These are phyloP conservation scores for Yarrowia sp. DNA, from an alignment of 805 yeast genomes.

Conservation along the genomic window DNA sequence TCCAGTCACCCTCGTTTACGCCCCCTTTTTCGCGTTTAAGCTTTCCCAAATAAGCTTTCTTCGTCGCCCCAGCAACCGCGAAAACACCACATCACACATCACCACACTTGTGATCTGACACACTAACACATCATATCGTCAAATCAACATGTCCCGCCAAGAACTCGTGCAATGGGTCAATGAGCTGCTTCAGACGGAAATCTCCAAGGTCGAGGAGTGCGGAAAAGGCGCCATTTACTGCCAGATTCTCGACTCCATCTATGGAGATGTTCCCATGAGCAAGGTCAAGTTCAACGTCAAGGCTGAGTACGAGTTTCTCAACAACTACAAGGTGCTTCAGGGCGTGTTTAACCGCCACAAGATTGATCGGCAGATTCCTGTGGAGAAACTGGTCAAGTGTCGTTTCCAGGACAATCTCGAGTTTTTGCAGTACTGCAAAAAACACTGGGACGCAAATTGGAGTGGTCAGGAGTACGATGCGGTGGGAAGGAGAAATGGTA, in stretches of 20 bases:
- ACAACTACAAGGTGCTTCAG: conserved; percentile 87
- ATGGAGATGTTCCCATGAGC: conserved; percentile 79
- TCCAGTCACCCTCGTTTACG: too few species aligned
- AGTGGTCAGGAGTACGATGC: conserved; percentile 79
- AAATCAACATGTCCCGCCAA: conserved; percentile 60
- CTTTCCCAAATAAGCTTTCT: neutral
- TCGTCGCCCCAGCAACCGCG: neutral
- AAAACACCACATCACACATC: neutral
- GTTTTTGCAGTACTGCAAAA: conserved; percentile 89
- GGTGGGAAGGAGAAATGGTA: conserved; percentile 58
- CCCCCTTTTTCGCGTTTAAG: neutral
- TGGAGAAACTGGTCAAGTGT: conserved; percentile 83
- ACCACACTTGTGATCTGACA: neutral
- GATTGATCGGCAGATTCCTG: conserved; percentile 77
- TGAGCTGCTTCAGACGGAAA: conserved; percentile 65
- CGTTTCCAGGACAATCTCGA: conserved; percentile 93
- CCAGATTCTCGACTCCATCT: conserved; percentile 86
- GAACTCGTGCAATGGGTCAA: conserved; percentile 89
- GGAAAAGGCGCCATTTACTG: conserved; percentile 97
- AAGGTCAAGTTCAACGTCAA: conserved; percentile 75
- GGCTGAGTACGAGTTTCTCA: conserved; percentile 75
- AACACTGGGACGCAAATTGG: conserved; percentile 78
- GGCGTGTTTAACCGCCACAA: conserved; percentile 73
- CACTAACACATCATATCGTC: too few species aligned
- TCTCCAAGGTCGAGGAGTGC: conserved; percentile 86